A percentile compares a stretch with the other conserved stretches of the same genome.
Conservation (phyloP, 192 early-diverging fungal species). For the Backusella parvicylindrica region DNA sequence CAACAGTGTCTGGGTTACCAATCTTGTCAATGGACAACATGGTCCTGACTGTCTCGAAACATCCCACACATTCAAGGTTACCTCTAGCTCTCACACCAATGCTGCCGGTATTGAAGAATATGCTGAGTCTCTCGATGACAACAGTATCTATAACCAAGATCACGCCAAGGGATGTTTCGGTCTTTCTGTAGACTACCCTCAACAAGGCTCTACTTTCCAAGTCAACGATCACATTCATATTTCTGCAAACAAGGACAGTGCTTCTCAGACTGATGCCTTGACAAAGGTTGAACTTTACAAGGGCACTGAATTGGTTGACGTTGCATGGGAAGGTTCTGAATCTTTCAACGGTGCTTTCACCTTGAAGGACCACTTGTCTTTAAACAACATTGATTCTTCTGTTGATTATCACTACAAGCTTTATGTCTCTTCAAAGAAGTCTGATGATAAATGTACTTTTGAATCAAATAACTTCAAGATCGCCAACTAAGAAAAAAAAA, state of each 20-base stretch:
- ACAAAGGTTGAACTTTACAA: conserved; percentile 31
- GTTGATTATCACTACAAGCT: conserved; percentile 24
- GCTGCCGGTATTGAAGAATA: conserved; percentile 16
- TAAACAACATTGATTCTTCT: conserved; percentile 5
- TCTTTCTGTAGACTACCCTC: conserved; percentile 27
- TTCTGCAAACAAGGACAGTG: conserved; percentile 11
- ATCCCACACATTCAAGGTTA: conserved; percentile 33
- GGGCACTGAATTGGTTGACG: conserved; percentile 13
- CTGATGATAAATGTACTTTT: conserved; percentile 15
- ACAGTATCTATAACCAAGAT: conserved; percentile 22
- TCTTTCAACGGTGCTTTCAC: conserved; percentile 18
- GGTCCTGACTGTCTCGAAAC: conserved; percentile 34
- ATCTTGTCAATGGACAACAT: conserved; percentile 26
- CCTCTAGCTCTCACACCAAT: conserved; percentile 22
- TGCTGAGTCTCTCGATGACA: conserved; percentile 16
- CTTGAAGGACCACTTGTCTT: conserved; percentile 29
- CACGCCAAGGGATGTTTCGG: conserved; percentile 32
- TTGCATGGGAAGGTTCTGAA: conserved; percentile 21
- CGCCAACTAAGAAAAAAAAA: not conserved
- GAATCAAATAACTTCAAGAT: conserved; percentile 27
- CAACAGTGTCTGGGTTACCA: conserved; percentile 34
- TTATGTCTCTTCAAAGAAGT: conserved; percentile 17
- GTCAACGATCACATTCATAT: conserved; percentile 21
- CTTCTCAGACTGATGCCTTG: conserved; percentile 29
- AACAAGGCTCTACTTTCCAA: conserved; percentile 8